Base-by-base conservation (phyloP, 2,329 filamentous ascomycete species). In the Aspergillus calidoustus region DNA sequence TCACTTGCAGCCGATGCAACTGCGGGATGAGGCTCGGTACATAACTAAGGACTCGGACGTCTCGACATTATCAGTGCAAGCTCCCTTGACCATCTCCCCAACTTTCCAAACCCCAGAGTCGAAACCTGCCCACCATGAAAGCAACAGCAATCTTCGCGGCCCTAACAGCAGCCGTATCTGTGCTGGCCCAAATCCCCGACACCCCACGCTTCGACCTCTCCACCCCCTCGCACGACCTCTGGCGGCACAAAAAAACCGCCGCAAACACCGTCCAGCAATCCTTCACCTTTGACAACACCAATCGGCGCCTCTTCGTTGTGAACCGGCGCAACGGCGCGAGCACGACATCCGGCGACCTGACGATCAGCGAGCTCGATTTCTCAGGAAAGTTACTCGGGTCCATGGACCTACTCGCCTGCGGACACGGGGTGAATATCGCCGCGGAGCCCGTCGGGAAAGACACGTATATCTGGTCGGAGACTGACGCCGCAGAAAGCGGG, bases 201-300 rank as follows among this genome's bases (percentile, higher is more conserved):
- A 28, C 53, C 15, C 38, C 22, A 3, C 53, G 53, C 23, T 46
- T 55, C 17, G 53, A 46, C 19, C 53, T 55, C 38, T 46, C 53
- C 2, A 17, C 44, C 11, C 53, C 53, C 25, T 55, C 53, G 23
- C 46, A 55, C 25, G 53, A 52, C 30, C 49, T 52, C 49, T 52
- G 49, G 49, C 54, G 54, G 5, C 46, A 49, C 59, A 65, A 68
- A 47, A 30, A 58, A 17, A 54, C 67, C 0, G 63, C 63, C 22
- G 67, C 67, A 25, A 51, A 15, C 15, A 67, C 66, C 2, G 61
- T 70, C 9, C 68, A 68, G 17, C 67, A 68, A 62, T 64, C 64
- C 8, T 68, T 70, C 44, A 60, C 67, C 38, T 70, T 70, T 47
- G 68, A 70, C 63, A 68, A 69, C 31, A 59, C 60, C 54, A 70